phyloP scores from a whole-genome alignment of 495 filamentous ascomycete genomes.

The Penicilliopsis zonata region DNA sequence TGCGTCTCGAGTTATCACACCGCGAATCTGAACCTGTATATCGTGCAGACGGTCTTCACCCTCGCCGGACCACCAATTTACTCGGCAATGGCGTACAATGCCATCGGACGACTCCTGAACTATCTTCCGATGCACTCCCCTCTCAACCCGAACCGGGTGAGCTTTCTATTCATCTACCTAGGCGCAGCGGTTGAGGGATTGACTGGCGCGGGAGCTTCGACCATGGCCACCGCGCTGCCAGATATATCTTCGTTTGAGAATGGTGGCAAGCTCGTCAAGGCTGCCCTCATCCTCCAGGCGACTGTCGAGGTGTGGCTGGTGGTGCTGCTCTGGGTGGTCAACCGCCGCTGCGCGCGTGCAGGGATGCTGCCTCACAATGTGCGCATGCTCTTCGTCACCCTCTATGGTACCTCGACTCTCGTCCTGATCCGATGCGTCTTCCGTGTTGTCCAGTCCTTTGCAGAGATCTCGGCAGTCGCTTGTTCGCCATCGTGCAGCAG shows the following conservation, averaged over 20 bases:
- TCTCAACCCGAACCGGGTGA: slow-evolving; percentile 25
- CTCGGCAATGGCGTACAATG: slow-evolving; percentile 47
- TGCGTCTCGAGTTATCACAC: slow-evolving; percentile 24
- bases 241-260: slow-evolving; percentile 10
- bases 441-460: slow-evolving; percentile 25
- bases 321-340: slow-evolving; percentile 19
- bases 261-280: slow-evolving; percentile 20
- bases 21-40: slow-evolving; percentile 27
- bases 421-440: slow-evolving; percentile 26
- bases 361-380: slow-evolving; percentile 19
- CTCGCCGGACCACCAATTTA: slow-evolving; percentile 41
- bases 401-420: slow-evolving; percentile 27
- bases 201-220: slow-evolving; percentile 26
- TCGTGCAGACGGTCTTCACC: slow-evolving; percentile 38
- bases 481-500: slow-evolving; percentile 13
- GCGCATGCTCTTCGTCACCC: slow-evolving; percentile 18
- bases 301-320: slow-evolving; percentile 22
- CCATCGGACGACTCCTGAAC: slow-evolving; percentile 41
- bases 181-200: slow-evolving; percentile 24
- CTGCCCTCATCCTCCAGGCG: slow-evolving; percentile 22
- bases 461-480: slow-evolving; percentile 8
- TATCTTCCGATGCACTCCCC: slow-evolving; percentile 30
- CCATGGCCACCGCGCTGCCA: slow-evolving; percentile 13
- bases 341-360: slow-evolving; percentile 13
- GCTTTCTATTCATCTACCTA: slow-evolving; percentile 21